A percentile compares a stretch with the other conserved stretches of the same genome.
These are phyloP conservation scores for Kwoniella bestiolae DNA, from an alignment of 768 basidiomycete species.

Conservation along the genomic window DNA sequence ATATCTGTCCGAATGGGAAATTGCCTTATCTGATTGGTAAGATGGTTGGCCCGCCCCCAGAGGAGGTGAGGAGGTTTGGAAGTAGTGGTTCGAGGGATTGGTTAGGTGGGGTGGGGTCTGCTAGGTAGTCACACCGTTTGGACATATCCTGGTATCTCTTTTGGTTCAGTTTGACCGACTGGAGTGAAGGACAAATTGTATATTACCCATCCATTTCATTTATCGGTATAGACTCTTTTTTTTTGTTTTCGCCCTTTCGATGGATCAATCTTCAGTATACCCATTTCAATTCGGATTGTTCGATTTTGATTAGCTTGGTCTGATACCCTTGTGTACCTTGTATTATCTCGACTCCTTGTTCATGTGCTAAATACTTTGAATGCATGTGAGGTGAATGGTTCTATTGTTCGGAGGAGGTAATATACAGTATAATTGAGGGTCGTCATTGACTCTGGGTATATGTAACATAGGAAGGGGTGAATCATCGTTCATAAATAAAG, in stretches of 20 bases:
- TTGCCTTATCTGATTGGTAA: conserved; percentile 80
- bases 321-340: not conserved
- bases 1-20: conserved; percentile 67
- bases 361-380: not conserved
- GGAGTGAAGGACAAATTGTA: too few relatives aligned
- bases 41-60: conserved; percentile 77
- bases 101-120: conserved; percentile 3
- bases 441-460: too few relatives aligned
- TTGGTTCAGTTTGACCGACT: too few relatives aligned
- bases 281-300: too few relatives aligned
- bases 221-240: not conserved
- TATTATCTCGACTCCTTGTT: not conserved
- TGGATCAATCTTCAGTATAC: not conserved
- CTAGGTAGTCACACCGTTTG: not conserved
- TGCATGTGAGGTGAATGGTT: not conserved
- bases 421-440: too few relatives aligned
- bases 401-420: not conserved
- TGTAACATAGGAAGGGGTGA: too few relatives aligned
- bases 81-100: not conserved
- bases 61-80: conserved; percentile 60
- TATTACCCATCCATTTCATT: not conserved
- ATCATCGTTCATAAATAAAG: too few relatives aligned
- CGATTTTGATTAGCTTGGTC: too few relatives aligned
- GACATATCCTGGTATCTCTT: too few relatives aligned
- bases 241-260: not conserved